These are phyloP conservation scores for Mrakia frigida DNA, from an alignment of 768 basidiomycete genomes.

Conservation along the genomic window DNA sequence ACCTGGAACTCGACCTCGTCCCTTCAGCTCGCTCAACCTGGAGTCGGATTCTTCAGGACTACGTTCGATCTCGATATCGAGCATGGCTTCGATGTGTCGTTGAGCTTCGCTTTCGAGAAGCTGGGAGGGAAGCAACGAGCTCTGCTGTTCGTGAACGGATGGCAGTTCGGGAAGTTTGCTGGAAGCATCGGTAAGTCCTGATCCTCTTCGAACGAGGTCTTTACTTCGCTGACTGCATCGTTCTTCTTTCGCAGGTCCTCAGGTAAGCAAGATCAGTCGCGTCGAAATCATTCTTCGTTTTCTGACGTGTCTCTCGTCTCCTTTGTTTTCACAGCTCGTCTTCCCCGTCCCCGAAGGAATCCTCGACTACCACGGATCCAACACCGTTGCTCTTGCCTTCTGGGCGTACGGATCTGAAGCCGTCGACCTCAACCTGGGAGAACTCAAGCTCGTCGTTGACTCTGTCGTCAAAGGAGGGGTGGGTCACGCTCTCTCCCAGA, in stretches of 20 bases:
- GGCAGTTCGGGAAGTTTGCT: slow-evolving; percentile 17
- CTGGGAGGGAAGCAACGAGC: slow-evolving; percentile 3
- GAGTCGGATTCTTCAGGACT: slow-evolving; percentile 9
- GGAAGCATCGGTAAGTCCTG: background rate
- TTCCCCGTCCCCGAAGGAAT: slow-evolving; percentile 19
- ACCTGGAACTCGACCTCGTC: background rate
- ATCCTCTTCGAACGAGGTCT: too few relatives aligned
- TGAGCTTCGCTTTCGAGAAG: slow-evolving; percentile 1
- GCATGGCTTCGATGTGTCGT: background rate
- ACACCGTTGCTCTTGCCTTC: slow-evolving; percentile 13
- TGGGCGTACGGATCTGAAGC: slow-evolving; percentile 6
- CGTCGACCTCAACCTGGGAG: slow-evolving; percentile 9
- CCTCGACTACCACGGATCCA: background rate
- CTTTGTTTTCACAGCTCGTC: background rate
- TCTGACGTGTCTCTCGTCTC: background rate
- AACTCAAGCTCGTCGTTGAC: background rate
- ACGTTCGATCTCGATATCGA: slow-evolving; percentile 5
- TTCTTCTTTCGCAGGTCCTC: background rate
- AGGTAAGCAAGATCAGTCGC: background rate
- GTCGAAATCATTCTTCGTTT: background rate
- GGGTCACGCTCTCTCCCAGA: background rate
- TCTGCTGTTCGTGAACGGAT: slow-evolving; percentile 6
- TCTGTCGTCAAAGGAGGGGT: slow-evolving; percentile 13
- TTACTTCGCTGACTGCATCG: background rate
- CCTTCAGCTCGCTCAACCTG: background rate